Percentiles rank a stretch among this genome's conserved stretches.
These are phyloP conservation scores for Dovyalis caffra DNA, from an alignment of 345 rosid species.

Conservation along the genomic window DNA sequence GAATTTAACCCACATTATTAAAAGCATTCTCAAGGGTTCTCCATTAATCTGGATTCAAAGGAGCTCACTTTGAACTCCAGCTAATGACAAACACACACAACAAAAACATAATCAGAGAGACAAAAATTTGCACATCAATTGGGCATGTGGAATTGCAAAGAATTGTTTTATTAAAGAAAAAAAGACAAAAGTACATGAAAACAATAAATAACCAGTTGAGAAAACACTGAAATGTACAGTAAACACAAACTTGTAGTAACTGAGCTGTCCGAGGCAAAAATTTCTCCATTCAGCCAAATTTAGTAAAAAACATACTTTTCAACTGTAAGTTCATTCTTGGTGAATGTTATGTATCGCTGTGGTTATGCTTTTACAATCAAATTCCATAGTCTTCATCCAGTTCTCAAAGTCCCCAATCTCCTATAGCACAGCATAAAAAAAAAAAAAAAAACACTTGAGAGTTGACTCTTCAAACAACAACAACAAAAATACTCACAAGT, in stretches of 20 bases:
- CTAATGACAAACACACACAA: neutral
- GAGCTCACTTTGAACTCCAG: neutral
- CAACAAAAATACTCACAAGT: neutral
- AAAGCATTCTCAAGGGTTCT: neutral
- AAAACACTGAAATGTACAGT: neutral
- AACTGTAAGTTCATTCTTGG: conserved; percentile 13
- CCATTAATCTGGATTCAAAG: neutral
- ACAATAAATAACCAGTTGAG: neutral
- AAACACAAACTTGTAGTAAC: neutral
- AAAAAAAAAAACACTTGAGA: neutral
- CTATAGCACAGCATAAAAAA: conserved; percentile 27
- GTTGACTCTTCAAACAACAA: neutral
- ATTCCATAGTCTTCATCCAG: conserved; percentile 96
- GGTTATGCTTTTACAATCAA: conserved; percentile 72
- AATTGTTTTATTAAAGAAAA: neutral
- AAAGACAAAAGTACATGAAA: neutral
- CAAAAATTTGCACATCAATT: neutral
- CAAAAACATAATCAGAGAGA: too few relatives aligned
- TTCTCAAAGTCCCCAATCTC: conserved; percentile 97
- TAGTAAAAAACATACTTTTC: neutral
- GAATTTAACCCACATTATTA: too few relatives aligned
- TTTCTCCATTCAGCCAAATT: neutral
- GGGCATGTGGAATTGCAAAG: neutral
- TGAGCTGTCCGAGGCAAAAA: neutral
- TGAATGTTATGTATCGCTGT: conserved; percentile 74